phyloP scores from a whole-genome alignment of 768 basidiomycete genomes.

The Tylopilus sp. region DNA sequence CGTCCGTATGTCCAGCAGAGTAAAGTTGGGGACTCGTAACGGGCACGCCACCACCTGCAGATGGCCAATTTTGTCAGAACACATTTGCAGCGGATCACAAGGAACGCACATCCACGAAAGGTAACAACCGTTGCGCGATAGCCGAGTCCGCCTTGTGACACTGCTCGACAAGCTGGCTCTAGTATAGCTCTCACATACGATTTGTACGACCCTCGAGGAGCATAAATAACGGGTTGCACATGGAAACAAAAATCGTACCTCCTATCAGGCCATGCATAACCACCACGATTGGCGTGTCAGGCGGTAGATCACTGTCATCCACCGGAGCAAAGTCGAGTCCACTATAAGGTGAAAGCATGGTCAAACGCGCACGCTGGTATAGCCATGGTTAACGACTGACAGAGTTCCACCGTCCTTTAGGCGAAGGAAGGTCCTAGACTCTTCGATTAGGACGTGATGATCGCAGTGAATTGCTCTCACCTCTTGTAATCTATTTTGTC shows the following conservation, averaged over 20 bases:
- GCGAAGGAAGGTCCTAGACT: conserved; percentile 25
- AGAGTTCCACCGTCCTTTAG: conserved; percentile 32
- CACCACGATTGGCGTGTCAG: conserved; percentile 30
- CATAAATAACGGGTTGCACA: not conserved
- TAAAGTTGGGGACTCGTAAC: conserved; percentile 81
- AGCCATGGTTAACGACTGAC: conserved; percentile 19
- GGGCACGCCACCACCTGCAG: conserved; percentile 76
- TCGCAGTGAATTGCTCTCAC: conserved; percentile 7
- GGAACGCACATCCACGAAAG: conserved; percentile 80
- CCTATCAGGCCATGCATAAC: conserved; percentile 34
- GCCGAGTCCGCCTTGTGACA: conserved; percentile 80
- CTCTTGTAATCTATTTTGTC: conserved; percentile 32
- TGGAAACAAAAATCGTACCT: conserved; percentile 18
- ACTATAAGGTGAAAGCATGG: conserved; percentile 7
- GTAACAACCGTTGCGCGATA: conserved; percentile 90
- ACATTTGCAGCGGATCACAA: conserved; percentile 2
- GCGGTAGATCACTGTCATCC: conserved; percentile 19
- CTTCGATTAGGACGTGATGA: conserved; percentile 6
- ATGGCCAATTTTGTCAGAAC: conserved; percentile 10
- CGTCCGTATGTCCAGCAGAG: conserved; percentile 87
- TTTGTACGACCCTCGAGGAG: conserved; percentile 73
- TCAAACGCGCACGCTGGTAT: not conserved
- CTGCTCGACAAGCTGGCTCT: conserved; percentile 64
- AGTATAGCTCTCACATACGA: conserved; percentile 84
- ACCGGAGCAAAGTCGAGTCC: conserved; percentile 33